Evolutionary conservation across 2,329 filamentous ascomycete species (phyloP), one percentile per base, ranked within the genome.

Genomic region (Diaporthe aspalathi): DNA sequence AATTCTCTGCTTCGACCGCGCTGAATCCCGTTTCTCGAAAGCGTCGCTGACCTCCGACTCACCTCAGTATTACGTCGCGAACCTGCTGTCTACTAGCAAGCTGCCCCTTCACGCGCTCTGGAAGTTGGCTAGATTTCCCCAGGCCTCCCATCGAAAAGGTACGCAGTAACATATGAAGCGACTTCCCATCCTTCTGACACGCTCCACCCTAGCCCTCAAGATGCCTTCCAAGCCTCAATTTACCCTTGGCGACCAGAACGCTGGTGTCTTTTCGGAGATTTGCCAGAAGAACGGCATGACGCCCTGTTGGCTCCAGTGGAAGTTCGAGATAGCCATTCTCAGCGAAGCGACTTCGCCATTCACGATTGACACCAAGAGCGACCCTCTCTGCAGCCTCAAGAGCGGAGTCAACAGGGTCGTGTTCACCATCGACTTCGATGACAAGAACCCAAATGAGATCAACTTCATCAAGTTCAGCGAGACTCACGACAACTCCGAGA

Each of bases 391-490:
- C 20, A 8, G 14, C 14, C 43, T 68, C 63, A 57, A 65, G 32
- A 29, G 17, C 3, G 63, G 52, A 5, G 49, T 68, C 6, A 47
- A 52, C 29, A 65, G 66, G 35, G 68, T 73, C 16, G 17, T n/a
- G 22, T 71, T 73, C 50, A 52, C 43, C 20, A 32, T 73, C n/a
- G 43, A 57, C 17, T 73, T 71, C 38, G 32, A 50, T 17, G 12
- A 29, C 1, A 24, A 57, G 17, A 65, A 73, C 17, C 54, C 71
- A 9, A 73, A 71, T 27, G 14, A 52, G 1, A 68, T 73, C 56
- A 38, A 68, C 6, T 68, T 47, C 29, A 43, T 71, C 24, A 57
- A 60, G 12, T 73, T 73, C 43, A 60, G 40, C n/a, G 71, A 73
- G 35, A 35, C 16, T 14, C 60, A 70, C 54, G 45, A 24, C 12